phyloP scores from a whole-genome alignment of 164 flowering plant genomes.

The Tetrastigma voinierianum region DNA sequence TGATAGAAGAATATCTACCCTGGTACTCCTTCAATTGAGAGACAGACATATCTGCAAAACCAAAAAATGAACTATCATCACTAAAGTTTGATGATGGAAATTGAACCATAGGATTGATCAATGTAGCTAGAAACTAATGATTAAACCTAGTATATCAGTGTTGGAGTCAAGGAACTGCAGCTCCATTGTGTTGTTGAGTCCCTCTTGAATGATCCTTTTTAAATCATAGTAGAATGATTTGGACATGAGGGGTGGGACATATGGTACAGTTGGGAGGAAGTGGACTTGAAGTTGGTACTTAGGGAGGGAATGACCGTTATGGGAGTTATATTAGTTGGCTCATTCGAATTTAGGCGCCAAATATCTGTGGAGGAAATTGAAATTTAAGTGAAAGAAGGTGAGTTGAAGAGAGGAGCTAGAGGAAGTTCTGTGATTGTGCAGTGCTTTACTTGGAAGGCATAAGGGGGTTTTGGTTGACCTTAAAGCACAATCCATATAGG shows the following conservation, averaged over 20 bases:
- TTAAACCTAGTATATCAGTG: slow-evolving; percentile 18
- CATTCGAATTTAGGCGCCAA: slow-evolving; percentile 42
- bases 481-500: slow-evolving; percentile 55
- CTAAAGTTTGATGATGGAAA: not conserved
- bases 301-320: slow-evolving; percentile 17
- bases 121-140: not conserved
- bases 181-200: slow-evolving; percentile 17
- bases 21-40: not conserved
- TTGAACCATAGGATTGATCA: not conserved
- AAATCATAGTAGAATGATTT: slow-evolving; percentile 10
- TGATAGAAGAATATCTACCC: not conserved
- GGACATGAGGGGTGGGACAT: slow-evolving; percentile 9
- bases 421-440: not conserved
- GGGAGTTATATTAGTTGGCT: slow-evolving; percentile 22
- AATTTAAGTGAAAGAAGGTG: not conserved
- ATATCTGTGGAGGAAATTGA: slow-evolving; percentile 18
- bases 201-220: not conserved
- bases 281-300: slow-evolving; percentile 20
- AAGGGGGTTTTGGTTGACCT: slow-evolving; percentile 41
- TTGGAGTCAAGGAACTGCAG: slow-evolving; percentile 13
- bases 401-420: not conserved
- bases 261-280: slow-evolving; percentile 17
- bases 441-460: slow-evolving; percentile 59
- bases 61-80: not conserved
- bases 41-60: slow-evolving; percentile 25